Base-by-base conservation (phyloP, 176 grass and related monocot species). In the Avena eriantha region DNA sequence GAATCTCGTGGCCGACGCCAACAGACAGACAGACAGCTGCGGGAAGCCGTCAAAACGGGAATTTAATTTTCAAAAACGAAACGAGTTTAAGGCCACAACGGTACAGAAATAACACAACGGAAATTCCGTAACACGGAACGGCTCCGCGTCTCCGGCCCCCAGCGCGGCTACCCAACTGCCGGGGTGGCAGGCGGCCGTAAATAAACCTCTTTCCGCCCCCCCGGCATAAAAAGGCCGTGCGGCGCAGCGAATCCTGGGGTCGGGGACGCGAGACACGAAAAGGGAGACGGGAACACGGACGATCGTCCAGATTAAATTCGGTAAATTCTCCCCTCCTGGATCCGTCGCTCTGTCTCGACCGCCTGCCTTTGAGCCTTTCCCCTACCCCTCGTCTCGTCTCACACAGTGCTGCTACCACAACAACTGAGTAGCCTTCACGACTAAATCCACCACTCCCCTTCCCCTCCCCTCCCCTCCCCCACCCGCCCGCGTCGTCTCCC, bases 341-440 rank as follows among this genome's bases (percentile, higher is more conserved):
- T 65, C 61, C 24, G 57, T 61, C 58, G 9, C 29, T 17, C 4
- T 31, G 26, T 63, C 39, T 34, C 46, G 17, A 10, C 58, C 15
- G 49, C 35, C 4, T 5, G 35, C 39, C 39, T 41, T 7, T 41
- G 39, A 5, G 39, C 24, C 49, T 51, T 49, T 36, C 61, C 19
- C 67, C 53, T 16, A 10, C 24, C 15, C 34, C 34, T 19, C 21
- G 6, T 19, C 11, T 7, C 55, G 17, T 13, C 45, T 67, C 78
- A 2, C 21, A 22, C 19, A n/a, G 54, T 83, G n/a, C n/a, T n/a
- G 6, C 63, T 7, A 6, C 64, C 9, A 24, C 43, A 73, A 26
- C 51, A 79, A 77, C 54, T 21, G 13, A 84, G 85, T 88, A 91
- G 89, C 89, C 85, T 85, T 91, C 89, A 91, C 89, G 89, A 91